Base-by-base conservation (phyloP, 129 eudicot species). In the Heracleum sosnowskyi region DNA sequence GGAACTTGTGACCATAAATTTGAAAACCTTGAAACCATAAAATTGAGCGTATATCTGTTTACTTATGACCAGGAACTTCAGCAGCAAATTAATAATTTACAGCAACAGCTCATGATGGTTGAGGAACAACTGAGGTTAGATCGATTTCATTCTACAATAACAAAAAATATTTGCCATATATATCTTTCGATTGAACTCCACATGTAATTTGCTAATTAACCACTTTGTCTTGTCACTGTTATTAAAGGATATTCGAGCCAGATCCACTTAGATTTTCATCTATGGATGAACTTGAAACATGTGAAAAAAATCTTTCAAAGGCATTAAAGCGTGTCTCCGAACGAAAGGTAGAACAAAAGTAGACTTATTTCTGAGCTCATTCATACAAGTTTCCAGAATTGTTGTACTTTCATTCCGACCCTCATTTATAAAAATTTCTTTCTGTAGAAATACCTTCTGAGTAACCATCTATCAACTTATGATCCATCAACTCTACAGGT, bases 401-500 rank as follows among this genome's bases (percentile, higher is more conserved):
- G 1, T 24, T 64, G 71, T 29, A 15, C 7, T 12, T 66, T 40
- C 29, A 18, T 53, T 37, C 82, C 34, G 31, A 72, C 29, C 57
- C 64, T 68, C 64, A 15, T 46, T 22, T 13, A 31, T 34, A 37
- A 0, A 70, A 3, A 75, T 29, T 69, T 18, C 24, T 73, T 28
- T 60, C 42, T 34, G 36, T 80, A 92, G 97, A 88, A 87, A 83
- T 68, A 69, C 78, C 80, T 92, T 77, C 79, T 89, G 78, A 89
- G 83, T 78, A 85, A 79, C 83, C 90, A 89, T 51, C 76, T 83
- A 53, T 75, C 89, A 20, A 77, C 84, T 80, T 92, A 87, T 82
- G 85, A 88, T 75, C 89, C 91, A 36, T 85, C 86, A 49, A 82
- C 84, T 66, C 82, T 90, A 53, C 91, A 89, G 91, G 96, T 92